Evolutionary conservation across 805 yeast genomes (phyloP).

Genomic region (Yamadazyma sp.): DNA sequence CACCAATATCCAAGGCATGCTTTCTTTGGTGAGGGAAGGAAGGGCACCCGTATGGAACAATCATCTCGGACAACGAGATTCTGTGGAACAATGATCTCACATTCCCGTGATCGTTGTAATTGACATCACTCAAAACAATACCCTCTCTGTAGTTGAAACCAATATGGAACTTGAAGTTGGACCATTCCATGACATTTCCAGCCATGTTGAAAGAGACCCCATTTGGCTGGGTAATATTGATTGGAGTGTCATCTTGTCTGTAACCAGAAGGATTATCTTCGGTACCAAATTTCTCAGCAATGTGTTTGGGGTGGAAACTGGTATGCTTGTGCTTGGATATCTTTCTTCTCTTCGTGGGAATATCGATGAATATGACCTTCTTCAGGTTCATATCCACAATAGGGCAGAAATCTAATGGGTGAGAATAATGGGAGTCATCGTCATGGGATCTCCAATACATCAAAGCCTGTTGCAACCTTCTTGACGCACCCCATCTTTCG

Average conservation of each 20-base stretch:
- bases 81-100: conserved; percentile 76
- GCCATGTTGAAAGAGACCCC: conserved; percentile 76
- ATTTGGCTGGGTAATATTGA: conserved; percentile 73
- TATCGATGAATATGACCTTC: conserved; percentile 71
- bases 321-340: conserved; percentile 67
- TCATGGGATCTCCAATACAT: conserved; percentile 74
- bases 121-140: conserved; percentile 70
- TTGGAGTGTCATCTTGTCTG: conserved; percentile 65
- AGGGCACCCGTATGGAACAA: conserved; percentile 82
- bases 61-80: conserved; percentile 76
- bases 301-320: conserved; percentile 66
- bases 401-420: conserved; percentile 81
- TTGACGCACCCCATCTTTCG: conserved; percentile 75
- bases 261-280: conserved; percentile 45
- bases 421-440: conserved; percentile 74
- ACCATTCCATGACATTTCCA: conserved; percentile 73
- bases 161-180: conserved; percentile 72
- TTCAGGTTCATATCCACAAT: conserved; percentile 71
- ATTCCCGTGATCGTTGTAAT: conserved; percentile 73
- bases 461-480: conserved; percentile 77
- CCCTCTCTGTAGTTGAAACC: conserved; percentile 89
- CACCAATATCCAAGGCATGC: conserved; percentile 85
- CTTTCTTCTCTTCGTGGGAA: conserved; percentile 73
- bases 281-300: conserved; percentile 59
- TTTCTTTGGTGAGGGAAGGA: conserved; percentile 80